Evolutionary conservation across 2,329 filamentous ascomycete species (phyloP).

Genomic region (Cercospora zeae-maydis): DNA sequence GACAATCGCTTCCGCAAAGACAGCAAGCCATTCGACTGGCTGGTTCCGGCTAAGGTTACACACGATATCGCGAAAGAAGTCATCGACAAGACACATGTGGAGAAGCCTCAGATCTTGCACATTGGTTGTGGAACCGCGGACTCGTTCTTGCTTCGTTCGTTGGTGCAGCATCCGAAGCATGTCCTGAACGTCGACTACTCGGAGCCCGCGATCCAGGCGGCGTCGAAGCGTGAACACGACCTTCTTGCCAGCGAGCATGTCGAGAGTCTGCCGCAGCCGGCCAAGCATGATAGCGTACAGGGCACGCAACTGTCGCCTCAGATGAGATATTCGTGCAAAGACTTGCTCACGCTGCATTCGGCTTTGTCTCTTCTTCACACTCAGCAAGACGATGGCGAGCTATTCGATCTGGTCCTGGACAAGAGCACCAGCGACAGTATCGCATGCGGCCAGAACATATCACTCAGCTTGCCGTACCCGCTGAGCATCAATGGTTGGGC

Average conservation of each 20-base stretch:
- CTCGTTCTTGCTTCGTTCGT: conserved; percentile 13
- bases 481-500: conserved; percentile 26
- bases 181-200: conserved; percentile 27
- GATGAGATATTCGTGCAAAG: conserved; percentile 24
- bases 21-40: conserved; percentile 24
- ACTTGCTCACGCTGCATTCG: conserved; percentile 21
- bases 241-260: conserved; percentile 15
- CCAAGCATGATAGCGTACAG: conserved; percentile 22
- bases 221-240: conserved; percentile 21
- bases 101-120: conserved; percentile 21
- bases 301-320: conserved; percentile 5
- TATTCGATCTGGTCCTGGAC: conserved; percentile 25
- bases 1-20: conserved; percentile 21
- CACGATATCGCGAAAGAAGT: conserved; percentile 20
- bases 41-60: conserved; percentile 20
- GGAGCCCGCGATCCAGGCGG: conserved; percentile 18
- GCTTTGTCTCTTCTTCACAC: conserved; percentile 18
- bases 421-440: conserved; percentile 28
- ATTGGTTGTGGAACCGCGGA: conserved; percentile 26
- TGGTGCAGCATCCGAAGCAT: conserved; percentile 21
- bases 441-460: conserved; percentile 20
- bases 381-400: conserved; percentile 8
- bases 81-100: conserved; percentile 15
- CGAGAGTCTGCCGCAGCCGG: conserved; percentile 9
- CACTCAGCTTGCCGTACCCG: conserved; percentile 22